Conservation (phyloP, 2,329 filamentous ascomycete genomes). For the Fusarium neocosmosporiellum region DNA sequence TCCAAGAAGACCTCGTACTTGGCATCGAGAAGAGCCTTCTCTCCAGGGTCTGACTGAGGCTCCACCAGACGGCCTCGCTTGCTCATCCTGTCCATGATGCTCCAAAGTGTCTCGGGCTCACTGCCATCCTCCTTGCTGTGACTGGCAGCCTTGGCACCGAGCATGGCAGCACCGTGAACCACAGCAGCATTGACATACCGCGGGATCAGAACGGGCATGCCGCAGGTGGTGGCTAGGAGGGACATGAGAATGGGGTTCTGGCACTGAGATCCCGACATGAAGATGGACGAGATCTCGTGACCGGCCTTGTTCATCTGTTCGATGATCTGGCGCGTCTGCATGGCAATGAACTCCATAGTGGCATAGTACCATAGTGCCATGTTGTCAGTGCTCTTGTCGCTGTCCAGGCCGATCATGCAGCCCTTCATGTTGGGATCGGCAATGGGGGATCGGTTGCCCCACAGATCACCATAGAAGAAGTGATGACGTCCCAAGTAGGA, state of each 20-base stretch:
- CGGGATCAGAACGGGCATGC: constrained; percentile 93
- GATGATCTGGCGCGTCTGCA: constrained; percentile 96
- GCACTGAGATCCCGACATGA: constrained; percentile 99
- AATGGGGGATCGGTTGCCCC: constrained; percentile 94
- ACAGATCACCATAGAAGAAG: constrained; percentile 98
- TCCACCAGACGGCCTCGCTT: constrained; percentile 88
- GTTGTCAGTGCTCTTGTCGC: constrained; percentile 86
- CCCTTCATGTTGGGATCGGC: constrained; percentile 95
- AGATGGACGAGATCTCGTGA: constrained; percentile 90
- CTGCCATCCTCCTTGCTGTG: constrained; percentile 73
- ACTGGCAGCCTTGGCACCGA: constrained; percentile 96
- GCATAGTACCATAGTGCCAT: constrained; percentile 94
- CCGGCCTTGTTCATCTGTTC: constrained; percentile 92
- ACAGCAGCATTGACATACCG: constrained; percentile 95
- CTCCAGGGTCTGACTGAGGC: constrained; percentile 75
- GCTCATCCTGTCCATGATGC: constrained; percentile 97
- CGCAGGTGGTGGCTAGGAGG: constrained; percentile 88
- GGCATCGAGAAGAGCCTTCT: constrained; percentile 83
- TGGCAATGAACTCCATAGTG: constrained; percentile 97
- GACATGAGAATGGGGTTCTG: constrained; percentile 94
- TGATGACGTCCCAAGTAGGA: constrained; percentile 91
- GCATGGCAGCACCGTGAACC: constrained; percentile 97
- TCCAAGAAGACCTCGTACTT: constrained; percentile 98
- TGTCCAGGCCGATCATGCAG: constrained; percentile 85
- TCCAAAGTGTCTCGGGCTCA: constrained; percentile 89